Evolutionary conservation across 805 yeast species (phyloP).

Genomic region (Spathaspora hagerdaliae): DNA sequence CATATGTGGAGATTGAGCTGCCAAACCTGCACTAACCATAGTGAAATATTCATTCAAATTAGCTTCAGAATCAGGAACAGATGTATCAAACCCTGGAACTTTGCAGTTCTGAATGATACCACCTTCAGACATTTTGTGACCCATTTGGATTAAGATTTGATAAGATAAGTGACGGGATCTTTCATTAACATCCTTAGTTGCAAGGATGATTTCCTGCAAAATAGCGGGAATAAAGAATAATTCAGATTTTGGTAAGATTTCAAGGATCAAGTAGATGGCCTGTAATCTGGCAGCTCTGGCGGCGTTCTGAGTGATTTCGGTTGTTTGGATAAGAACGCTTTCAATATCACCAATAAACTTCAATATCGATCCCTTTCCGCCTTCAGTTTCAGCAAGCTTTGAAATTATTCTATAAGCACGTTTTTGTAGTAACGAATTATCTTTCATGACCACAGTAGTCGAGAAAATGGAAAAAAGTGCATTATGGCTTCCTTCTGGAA

Average conservation of each 20-base stretch:
- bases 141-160: conserved; percentile 74
- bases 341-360: conserved; percentile 57
- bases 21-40: conserved; percentile 93
- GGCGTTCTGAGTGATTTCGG: conserved; percentile 58
- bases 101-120: conserved; percentile 62
- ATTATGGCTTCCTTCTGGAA: conserved; percentile 65
- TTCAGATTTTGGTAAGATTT: conserved; percentile 58
- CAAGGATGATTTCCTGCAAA: conserved; percentile 82
- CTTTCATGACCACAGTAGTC: conserved; percentile 50
- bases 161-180: conserved; percentile 83
- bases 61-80: conserved; percentile 63
- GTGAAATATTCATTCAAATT: conserved; percentile 80
- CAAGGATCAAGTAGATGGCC: conserved; percentile 60
- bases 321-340: conserved; percentile 52
- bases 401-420: conserved; percentile 80
- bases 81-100: conserved; percentile 63
- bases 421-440: conserved; percentile 74
- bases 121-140: conserved; percentile 65
- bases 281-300: conserved; percentile 78
- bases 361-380: conserved; percentile 53
- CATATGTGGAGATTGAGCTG: conserved; percentile 92
- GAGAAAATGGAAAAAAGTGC: conserved; percentile 79
- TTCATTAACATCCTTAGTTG: conserved; percentile 91
- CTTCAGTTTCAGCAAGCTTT: conserved; percentile 64
- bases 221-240: conserved; percentile 76